Conservation (phyloP, 2,329 filamentous ascomycete genomes). For the Aspergillus phoenicis region DNA sequence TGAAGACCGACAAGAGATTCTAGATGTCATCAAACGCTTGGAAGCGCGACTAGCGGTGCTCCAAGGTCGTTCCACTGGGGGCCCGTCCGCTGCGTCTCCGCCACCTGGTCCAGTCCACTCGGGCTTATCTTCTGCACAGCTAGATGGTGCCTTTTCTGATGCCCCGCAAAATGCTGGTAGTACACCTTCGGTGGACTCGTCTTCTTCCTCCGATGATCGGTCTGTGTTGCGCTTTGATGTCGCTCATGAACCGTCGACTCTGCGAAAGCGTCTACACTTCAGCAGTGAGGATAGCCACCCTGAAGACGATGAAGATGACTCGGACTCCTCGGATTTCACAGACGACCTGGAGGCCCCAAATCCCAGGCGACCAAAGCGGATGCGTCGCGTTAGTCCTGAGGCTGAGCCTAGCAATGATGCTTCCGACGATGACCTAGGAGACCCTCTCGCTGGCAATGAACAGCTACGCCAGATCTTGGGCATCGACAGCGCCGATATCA, state of each 20-base stretch:
- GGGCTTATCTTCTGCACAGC: constrained; percentile 6
- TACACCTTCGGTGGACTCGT: background rate
- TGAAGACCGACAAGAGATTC: constrained; percentile 31
- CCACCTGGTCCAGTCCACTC: background rate
- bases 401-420: background rate
- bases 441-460: constrained; percentile 11
- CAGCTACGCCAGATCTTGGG: constrained; percentile 30
- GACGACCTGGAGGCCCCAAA: constrained; percentile 13
- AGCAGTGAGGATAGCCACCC: background rate
- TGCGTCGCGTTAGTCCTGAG: background rate
- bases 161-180: background rate
- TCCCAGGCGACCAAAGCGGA: constrained; percentile 15
- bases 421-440: background rate
- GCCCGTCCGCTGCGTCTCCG: constrained; percentile 5
- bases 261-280: constrained; percentile 21
- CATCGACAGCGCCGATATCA: constrained; percentile 26
- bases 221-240: too few relatives aligned
- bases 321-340: constrained; percentile 10
- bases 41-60: constrained; percentile 29
- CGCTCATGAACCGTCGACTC: too few relatives aligned
- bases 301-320: background rate
- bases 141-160: constrained; percentile 20
- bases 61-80: constrained; percentile 17
- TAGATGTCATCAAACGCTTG: constrained; percentile 27
- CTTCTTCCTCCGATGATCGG: background rate